Evolutionary conservation across 805 yeast species (phyloP), one percentile per base, ranked within the genome.

Genomic region (Brettanomyces sp.): DNA sequence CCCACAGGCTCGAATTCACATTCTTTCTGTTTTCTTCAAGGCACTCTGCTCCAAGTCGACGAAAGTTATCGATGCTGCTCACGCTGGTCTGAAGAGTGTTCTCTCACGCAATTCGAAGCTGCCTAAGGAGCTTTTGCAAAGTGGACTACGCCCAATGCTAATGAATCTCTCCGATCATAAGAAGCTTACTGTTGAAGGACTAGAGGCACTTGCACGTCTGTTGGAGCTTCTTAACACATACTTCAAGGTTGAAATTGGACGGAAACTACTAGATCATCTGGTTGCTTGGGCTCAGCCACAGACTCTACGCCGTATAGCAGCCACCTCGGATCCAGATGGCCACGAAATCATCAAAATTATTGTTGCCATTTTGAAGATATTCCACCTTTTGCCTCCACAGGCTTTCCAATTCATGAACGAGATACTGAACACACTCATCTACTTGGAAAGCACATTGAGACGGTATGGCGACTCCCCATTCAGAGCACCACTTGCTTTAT

Each of bases 191-290:
- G 93, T 87, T 1, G 76, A 87, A 1, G 96, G 97, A 2, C 69
- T 93, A 18, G 96, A 91, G 57, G 96, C 98, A 0, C 69, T 93
- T 22, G 95, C 97, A 0, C 71, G 95, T 39, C 70, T 93, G 32
- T 70, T 93, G 38, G 96, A 91, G 57, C 69, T 95, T 22, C 69
- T 93, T 52, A 89, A 91, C 34, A 87, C 95, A 3, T 91, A 93
- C 57, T 93, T 93, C 72, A 85, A 95, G 60, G 97, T 95, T 18
- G 99, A 93, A 62, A 91, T 93, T 53, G 99, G 99, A 32, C 76
- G 89, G 43, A 93, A 93, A 56, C 67, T 93, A 44, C 72, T 95
- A 32, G 98, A 93, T 58, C 99, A 93, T 64, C 70, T 93, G 52
- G 84, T 82, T 76, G 96, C 97, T 0, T 90, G 96, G 95, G 95